phyloP scores from a whole-genome alignment of 345 rosid genomes.

The Dimocarpus longan region DNA sequence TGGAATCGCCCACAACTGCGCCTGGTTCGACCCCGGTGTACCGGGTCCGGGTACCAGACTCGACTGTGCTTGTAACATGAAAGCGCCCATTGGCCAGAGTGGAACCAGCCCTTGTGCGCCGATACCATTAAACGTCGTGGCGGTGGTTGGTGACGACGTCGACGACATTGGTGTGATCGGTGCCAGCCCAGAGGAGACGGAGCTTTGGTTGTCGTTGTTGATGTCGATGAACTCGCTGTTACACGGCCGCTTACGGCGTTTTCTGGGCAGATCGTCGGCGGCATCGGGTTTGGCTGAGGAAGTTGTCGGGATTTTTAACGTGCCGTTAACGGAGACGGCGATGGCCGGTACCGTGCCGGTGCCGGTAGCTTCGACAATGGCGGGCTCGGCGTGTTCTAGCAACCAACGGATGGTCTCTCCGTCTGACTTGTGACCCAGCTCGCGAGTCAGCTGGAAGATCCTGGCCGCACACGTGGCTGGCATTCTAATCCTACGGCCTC shows the following conservation, averaged over 20 bases:
- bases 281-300: slow-evolving; percentile 33
- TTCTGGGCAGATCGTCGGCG: slow-evolving; percentile 33
- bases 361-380: slow-evolving; percentile 75
- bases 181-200: slow-evolving; percentile 62
- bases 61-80: slow-evolving; percentile 23
- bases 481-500: slow-evolving; percentile 77
- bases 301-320: slow-evolving; percentile 64
- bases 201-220: slow-evolving; percentile 33
- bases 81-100: slow-evolving; percentile 55
- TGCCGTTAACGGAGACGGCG: slow-evolving; percentile 70
- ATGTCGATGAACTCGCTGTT: slow-evolving; percentile 53
- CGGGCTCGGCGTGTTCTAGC: slow-evolving; percentile 67
- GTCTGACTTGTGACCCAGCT: slow-evolving; percentile 75
- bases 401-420: slow-evolving; percentile 83
- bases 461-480: slow-evolving; percentile 81
- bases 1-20: slow-evolving; percentile 58
- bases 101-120: slow-evolving; percentile 48
- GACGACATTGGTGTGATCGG: slow-evolving; percentile 40
- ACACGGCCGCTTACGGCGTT: slow-evolving; percentile 50
- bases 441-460: slow-evolving; percentile 77
- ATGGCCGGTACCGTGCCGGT: slow-evolving; percentile 81
- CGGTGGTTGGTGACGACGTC: background rate
- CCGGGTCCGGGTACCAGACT: slow-evolving; percentile 14
- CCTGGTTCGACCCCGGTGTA: slow-evolving; percentile 33
- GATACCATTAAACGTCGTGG: background rate